These are phyloP conservation scores for Alnus glutinosa DNA, from an alignment of 306 rosid genomes.

Conservation along the genomic window DNA sequence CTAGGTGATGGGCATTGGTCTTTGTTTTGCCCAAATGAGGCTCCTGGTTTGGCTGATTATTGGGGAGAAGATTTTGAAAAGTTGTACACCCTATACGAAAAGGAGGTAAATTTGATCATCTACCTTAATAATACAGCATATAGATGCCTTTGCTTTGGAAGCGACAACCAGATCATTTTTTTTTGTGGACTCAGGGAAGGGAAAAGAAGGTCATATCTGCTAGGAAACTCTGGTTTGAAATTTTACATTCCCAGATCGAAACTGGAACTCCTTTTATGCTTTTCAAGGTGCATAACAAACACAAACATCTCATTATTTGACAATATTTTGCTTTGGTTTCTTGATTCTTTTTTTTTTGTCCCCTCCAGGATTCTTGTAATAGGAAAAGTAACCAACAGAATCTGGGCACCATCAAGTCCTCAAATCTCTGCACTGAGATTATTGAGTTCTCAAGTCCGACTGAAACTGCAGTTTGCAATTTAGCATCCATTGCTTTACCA, in stretches of 20 bases:
- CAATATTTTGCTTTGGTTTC: background rate
- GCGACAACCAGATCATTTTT: background rate
- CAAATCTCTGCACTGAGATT: constrained; percentile 57
- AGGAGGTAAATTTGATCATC: constrained; percentile 46
- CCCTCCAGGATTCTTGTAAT: constrained; percentile 48
- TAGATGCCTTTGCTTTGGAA: background rate
- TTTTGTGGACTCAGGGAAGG: constrained; percentile 53
- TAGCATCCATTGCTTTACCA: constrained; percentile 60
- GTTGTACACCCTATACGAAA: constrained; percentile 66
- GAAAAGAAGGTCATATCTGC: constrained; percentile 58
- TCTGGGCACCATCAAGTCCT: constrained; percentile 56
- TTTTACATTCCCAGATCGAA: constrained; percentile 54
- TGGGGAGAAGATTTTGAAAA: constrained; percentile 93
- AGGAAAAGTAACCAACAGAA: constrained; percentile 59
- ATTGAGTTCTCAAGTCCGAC: constrained; percentile 51
- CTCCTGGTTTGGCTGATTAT: constrained; percentile 88
- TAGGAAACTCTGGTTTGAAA: constrained; percentile 52
- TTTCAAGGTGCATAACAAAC: constrained; percentile 41
- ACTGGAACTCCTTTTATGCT: constrained; percentile 66
- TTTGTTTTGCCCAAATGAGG: constrained; percentile 79
- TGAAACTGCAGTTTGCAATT: constrained; percentile 62
- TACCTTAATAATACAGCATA: background rate
- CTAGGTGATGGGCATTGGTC: constrained; percentile 78
- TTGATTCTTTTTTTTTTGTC: background rate
- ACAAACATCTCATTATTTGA: background rate